Percentiles rank a stretch among this genome's conserved stretches.
Evolutionary conservation across 2,329 filamentous ascomycete species (phyloP).

Genomic region (Dendrostoma leiphaemia): DNA sequence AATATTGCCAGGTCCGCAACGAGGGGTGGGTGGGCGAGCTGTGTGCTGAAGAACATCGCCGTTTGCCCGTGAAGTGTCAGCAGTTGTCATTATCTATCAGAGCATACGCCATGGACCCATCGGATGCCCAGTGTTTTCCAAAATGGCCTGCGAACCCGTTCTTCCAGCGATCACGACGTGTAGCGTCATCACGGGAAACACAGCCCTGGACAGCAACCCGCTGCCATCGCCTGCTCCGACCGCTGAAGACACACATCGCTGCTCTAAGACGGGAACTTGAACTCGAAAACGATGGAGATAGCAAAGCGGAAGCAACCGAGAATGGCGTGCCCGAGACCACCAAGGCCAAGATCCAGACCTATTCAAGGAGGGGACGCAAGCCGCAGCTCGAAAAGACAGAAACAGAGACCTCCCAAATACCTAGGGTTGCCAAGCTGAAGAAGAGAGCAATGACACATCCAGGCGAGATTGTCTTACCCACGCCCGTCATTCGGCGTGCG

Average conservation of each 20-base stretch:
- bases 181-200: constrained; percentile 1
- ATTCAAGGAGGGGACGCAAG: constrained; percentile 18
- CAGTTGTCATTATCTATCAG: not conserved
- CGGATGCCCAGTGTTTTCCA: not conserved
- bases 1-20: too few relatives aligned
- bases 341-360: constrained; percentile 12
- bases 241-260: constrained; percentile 42
- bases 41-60: too few relatives aligned
- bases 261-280: constrained; percentile 34
- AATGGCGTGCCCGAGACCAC: not conserved
- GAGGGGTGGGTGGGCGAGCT: too few relatives aligned
- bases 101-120: constrained; percentile 8
- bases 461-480: constrained; percentile 29
- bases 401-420: not conserved
- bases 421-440: not conserved
- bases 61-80: too few relatives aligned
- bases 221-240: constrained; percentile 46
- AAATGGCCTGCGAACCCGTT: not conserved
- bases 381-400: not conserved
- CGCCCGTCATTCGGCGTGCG: constrained; percentile 31
- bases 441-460: constrained; percentile 5
- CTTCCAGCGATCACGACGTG: not conserved
- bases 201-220: constrained; percentile 46
- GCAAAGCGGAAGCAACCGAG: not conserved
- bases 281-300: constrained; percentile 15